Evolutionary conservation across 2,329 filamentous ascomycete genomes (phyloP), one percentile per base, ranked within the genome.

Genomic region (Cercospora sojina): DNA sequence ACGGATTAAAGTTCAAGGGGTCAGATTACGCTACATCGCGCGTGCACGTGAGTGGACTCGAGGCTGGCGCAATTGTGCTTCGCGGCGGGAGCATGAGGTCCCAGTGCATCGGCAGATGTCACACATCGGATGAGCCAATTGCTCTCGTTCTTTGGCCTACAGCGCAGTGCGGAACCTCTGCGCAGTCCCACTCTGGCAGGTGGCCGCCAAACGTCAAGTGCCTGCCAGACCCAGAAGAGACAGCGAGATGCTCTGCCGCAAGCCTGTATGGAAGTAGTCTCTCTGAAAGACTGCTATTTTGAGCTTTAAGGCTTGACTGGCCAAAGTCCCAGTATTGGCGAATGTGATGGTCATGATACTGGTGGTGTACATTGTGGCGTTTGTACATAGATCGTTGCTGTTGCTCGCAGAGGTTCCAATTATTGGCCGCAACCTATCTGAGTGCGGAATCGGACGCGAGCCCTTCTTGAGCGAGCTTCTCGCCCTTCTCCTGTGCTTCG

Each of bases 401-500:
- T 25, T 53, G 23, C 47, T 29, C 23, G 47, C 20, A 51, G 18
- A 27, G 10, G 12, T 23, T 12, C 20, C 47, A 25, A 13, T 23
- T 16, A 13, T 23, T 16, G 47, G 47, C 47, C 12, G 16, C 16
- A 27, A 32, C 41, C 38, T 62, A 70, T 68, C 64, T 65, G 61
- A 67, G 20, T 31, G 55, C 64, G 29, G 64, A 67, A 29, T 71
- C 67, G n/a, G 69, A 69, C 38, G 55, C 62, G 27, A 72, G 66
- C 13, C 67, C 67, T 58, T 71, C 18, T 51, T 64, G 38, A n/a
- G 65, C 66, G 64, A 73, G 51, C 66, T 70, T 57, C 64, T 74
- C 69, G 35, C 59, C 69, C 65, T 73, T 70, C 68, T 72, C 68
- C 56, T 72, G 69, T 27, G 74, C 74, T 62, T 75, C 66, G 51